phyloP scores from a whole-genome alignment of 192 early-diverging fungal species.

The Spizellomyces punctatus region DNA sequence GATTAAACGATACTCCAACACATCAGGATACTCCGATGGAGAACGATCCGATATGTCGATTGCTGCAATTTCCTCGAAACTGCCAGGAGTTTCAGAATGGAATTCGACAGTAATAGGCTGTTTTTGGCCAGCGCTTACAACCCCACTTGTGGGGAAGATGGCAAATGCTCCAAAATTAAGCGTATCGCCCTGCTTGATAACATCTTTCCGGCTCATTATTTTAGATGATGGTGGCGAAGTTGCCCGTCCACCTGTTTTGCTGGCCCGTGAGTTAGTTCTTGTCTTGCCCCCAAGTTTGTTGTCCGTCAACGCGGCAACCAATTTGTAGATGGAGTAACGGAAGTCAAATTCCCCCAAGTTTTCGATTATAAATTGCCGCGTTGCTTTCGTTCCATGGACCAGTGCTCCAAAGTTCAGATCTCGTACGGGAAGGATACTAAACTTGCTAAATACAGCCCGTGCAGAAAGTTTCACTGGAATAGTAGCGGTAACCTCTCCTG shows the following conservation, averaged over 20 bases:
- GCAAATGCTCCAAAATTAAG: slow-evolving; percentile 63
- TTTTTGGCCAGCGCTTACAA: slow-evolving; percentile 53
- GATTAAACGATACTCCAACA: slow-evolving; percentile 55
- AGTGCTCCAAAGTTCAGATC: slow-evolving; percentile 67
- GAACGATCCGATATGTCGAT: slow-evolving; percentile 62
- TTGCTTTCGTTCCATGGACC: slow-evolving; percentile 59
- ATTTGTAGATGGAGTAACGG: slow-evolving; percentile 58
- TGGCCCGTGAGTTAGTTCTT: slow-evolving; percentile 41
- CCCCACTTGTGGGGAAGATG: slow-evolving; percentile 56
- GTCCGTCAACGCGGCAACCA: slow-evolving; percentile 43
- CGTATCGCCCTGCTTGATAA: slow-evolving; percentile 55
- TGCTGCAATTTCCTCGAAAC: slow-evolving; percentile 60
- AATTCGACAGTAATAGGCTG: slow-evolving; percentile 64
- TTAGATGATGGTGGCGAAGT: slow-evolving; percentile 45
- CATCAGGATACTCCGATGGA: slow-evolving; percentile 46
- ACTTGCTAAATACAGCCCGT: slow-evolving; percentile 61
- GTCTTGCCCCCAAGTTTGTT: slow-evolving; percentile 41
- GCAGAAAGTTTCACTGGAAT: slow-evolving; percentile 57
- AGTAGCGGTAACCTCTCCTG: slow-evolving; percentile 56
- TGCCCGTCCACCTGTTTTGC: slow-evolving; percentile 35
- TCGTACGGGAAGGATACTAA: slow-evolving; percentile 52
- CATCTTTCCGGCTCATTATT: slow-evolving; percentile 48
- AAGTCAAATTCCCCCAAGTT: slow-evolving; percentile 70
- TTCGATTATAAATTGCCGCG: slow-evolving; percentile 58
- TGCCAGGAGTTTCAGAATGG: slow-evolving; percentile 58